Evolutionary conservation across 2,329 filamentous ascomycete species (phyloP), one percentile per base, ranked within the genome.

Genomic region (Lasiodiplodia theobromae): DNA sequence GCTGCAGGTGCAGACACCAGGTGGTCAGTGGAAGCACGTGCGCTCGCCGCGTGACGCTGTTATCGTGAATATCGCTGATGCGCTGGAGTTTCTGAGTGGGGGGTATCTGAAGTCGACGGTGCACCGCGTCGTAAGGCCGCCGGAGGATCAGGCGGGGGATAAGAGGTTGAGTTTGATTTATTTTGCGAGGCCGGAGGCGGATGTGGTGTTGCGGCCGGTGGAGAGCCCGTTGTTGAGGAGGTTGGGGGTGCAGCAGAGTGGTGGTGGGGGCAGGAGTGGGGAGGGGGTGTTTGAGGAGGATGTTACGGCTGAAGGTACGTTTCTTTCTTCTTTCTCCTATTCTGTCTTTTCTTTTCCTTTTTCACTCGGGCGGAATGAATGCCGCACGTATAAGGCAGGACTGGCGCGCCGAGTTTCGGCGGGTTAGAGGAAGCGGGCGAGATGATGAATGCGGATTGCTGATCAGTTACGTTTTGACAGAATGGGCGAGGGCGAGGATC

Each of bases 21-120:
- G 81, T 34, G 80, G 83, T 28, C 14, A 11, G 7, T 86, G 84
- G 84, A 81, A 83, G 52, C 81, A 82, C 21, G 83, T 84, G 0
- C 79, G 77, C 0, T 82, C 82, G 66, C 79, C 82, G 51, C 79
- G 81, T 4, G 81, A 82, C 16, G 83, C 82, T 0, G 78, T 86
- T n/a, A 82, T 85, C 5, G 80, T 84, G 57, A 86, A 86, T 60
- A 81, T 85, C 8, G 83, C 82, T 4, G 82, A 83, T 52, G 80
- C 79, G 1, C 73, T 83, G 31, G 81, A 77, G 63, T 74, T 74
- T 0, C 68, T 77, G 25, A 76, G 75, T 0, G 75, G 73, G 2
- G 76, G 76, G 5, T 74, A 76, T 12, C 75, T 77, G 70, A 74
- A 75, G 63, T 74, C 75, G 3, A 77, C 76, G 4, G 76, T 78